Evolutionary conservation across 2,329 filamentous ascomycete species (phyloP).

Genomic region (Curvularia verruculosa): DNA sequence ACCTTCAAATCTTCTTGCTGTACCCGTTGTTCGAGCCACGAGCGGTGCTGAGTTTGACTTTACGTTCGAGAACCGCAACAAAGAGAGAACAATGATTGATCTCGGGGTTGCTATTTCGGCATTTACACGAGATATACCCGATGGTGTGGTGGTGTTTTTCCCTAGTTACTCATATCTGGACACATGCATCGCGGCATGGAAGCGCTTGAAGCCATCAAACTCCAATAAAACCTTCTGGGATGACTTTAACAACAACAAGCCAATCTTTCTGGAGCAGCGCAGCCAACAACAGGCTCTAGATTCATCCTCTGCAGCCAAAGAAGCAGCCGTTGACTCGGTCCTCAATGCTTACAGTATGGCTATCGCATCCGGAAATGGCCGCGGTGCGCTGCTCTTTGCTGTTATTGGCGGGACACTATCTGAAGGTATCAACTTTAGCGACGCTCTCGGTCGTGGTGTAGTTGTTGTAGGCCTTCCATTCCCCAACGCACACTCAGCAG

Average conservation of each 20-base stretch:
- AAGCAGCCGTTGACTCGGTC: conserved; percentile 67
- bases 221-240: conserved; percentile 56
- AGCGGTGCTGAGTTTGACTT: conserved; percentile 74
- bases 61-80: conserved; percentile 77
- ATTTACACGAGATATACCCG: conserved; percentile 75
- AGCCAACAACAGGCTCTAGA: conserved; percentile 57
- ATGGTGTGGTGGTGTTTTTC: conserved; percentile 94
- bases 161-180: conserved; percentile 92
- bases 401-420: conserved; percentile 95
- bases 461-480: conserved; percentile 92
- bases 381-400: conserved; percentile 81
- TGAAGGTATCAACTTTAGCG: conserved; percentile 98
- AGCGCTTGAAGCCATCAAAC: conserved; percentile 23
- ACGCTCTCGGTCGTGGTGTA: conserved; percentile 85
- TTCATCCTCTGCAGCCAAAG: conserved; percentile 59
- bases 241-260: conserved; percentile 64
- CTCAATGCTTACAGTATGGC: conserved; percentile 74
- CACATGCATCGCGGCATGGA: conserved; percentile 62
- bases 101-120: conserved; percentile 76
- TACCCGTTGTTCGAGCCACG: conserved; percentile 65
- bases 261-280: conserved; percentile 50
- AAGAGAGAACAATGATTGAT: conserved; percentile 71
- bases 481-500: conserved; percentile 84
- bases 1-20: conserved; percentile 76
- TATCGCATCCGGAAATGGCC: conserved; percentile 58